phyloP scores from a whole-genome alignment of 2,329 filamentous ascomycete genomes.

The Sarocladium oryzae region DNA sequence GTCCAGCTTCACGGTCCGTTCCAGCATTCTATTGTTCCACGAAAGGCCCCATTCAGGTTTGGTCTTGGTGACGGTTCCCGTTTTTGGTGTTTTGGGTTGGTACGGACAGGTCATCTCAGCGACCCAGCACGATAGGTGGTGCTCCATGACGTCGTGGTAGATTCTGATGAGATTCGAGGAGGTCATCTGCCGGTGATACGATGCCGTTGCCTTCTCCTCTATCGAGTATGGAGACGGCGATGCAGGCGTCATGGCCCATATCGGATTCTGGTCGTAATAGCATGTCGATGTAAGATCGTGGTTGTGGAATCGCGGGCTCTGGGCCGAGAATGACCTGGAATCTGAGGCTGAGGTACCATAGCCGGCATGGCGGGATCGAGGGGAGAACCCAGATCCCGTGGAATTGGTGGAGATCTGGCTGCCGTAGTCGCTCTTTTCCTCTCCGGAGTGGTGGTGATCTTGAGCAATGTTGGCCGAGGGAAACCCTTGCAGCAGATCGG shows the following conservation, averaged over 20 bases:
- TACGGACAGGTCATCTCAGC: constrained; percentile 46
- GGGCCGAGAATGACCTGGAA: neutral
- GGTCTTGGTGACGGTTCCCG: constrained; percentile 17
- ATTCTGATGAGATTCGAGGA: constrained; percentile 39
- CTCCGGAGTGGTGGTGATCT: no score
- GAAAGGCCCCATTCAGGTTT: constrained; percentile 27
- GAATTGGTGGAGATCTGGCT: no score
- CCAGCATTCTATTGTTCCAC: constrained; percentile 42
- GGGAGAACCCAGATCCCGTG: no score
- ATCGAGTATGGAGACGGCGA: constrained; percentile 6
- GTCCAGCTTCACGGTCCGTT: constrained; percentile 40
- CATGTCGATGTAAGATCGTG: neutral
- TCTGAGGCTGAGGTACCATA: neutral
- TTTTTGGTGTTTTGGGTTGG: constrained; percentile 9
- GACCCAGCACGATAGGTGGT: constrained; percentile 45
- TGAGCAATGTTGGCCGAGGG: no score
- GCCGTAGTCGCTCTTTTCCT: no score
- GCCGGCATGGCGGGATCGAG: no score
- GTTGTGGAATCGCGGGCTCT: neutral
- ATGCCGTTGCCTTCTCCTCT: constrained; percentile 23
- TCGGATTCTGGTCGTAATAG: neutral
- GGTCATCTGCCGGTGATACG: constrained; percentile 11
- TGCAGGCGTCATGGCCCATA: neutral
- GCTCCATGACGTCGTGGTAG: constrained; percentile 47
- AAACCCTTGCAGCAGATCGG: no score